Evolutionary conservation across 2,329 filamentous ascomycete genomes (phyloP).

Genomic region (Onygenales sp.): DNA sequence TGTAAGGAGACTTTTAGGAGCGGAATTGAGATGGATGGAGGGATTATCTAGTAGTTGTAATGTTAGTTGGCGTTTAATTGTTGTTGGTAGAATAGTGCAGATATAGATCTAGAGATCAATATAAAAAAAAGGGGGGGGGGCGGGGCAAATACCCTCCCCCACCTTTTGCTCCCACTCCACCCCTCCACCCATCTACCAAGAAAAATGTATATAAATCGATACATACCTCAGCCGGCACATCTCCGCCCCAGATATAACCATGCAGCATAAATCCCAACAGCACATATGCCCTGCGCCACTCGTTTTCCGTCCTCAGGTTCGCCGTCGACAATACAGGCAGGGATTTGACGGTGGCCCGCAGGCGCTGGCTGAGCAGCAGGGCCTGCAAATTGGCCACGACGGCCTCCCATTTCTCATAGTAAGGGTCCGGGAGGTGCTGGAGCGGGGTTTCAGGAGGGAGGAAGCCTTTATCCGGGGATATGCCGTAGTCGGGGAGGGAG

Average conservation of each 20-base stretch:
- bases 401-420: conserved; percentile 93
- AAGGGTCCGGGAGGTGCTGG: conserved; percentile 70
- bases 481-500: conserved; percentile 63
- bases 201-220: conserved; percentile 3
- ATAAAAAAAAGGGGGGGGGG: not conserved
- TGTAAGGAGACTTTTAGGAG: conserved; percentile 66
- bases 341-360: conserved; percentile 68
- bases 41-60: conserved; percentile 46
- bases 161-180: too few relatives aligned
- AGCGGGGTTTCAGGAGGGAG: conserved; percentile 73
- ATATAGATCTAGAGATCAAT: not conserved
- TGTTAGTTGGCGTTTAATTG: not conserved
- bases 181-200: not conserved
- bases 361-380: conserved; percentile 72
- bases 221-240: conserved; percentile 59
- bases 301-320: conserved; percentile 69
- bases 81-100: not conserved
- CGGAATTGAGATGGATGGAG: conserved; percentile 72
- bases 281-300: conserved; percentile 84
- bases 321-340: conserved; percentile 77
- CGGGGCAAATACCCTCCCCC: too few relatives aligned
- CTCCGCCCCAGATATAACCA: conserved; percentile 82
- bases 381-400: conserved; percentile 77
- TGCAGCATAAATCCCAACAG: conserved; percentile 73
- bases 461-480: conserved; percentile 62